Evolutionary conservation across 495 filamentous ascomycete genomes (phyloP).

Genomic region (Podospora conica): DNA sequence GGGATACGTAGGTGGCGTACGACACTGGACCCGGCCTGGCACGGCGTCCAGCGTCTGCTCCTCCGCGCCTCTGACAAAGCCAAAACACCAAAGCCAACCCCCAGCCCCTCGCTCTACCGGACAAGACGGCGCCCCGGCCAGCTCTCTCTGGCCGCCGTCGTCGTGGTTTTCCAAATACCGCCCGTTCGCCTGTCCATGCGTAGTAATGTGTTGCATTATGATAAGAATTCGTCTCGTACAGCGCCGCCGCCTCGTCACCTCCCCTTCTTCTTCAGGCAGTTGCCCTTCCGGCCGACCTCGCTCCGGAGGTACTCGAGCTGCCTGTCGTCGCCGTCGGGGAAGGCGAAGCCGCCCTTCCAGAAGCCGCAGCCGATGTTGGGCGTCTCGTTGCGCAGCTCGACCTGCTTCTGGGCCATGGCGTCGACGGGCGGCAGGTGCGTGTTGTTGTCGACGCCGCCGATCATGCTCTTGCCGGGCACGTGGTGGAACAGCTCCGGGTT

Average conservation of each 20-base stretch:
- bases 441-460: slow-evolving; percentile 12
- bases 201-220: not conserved
- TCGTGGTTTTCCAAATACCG: not conserved
- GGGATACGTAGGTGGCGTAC: not conserved
- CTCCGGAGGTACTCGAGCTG: slow-evolving; percentile 3
- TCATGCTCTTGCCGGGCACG: slow-evolving; percentile 16
- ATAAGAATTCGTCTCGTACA: not conserved
- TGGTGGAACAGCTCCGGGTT: slow-evolving; percentile 21
- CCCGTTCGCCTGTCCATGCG: not conserved
- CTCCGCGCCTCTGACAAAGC: not conserved
- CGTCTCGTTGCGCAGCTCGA: slow-evolving; percentile 13
- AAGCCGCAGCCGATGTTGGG: slow-evolving; percentile 16
- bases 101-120: not conserved
- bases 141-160: not conserved
- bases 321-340: slow-evolving; percentile 1
- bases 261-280: slow-evolving; percentile 12
- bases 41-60: not conserved
- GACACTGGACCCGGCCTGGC: not conserved
- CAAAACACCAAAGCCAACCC: not conserved
- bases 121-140: not conserved
- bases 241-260: not conserved
- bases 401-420: slow-evolving; percentile 9
- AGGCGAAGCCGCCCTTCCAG: slow-evolving; percentile 12
- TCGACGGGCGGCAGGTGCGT: slow-evolving; percentile 12
- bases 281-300: slow-evolving; percentile 15